A percentile compares a stretch with the other conserved stretches of the same genome.
phyloP scores from a whole-genome alignment of 2,329 filamentous ascomycete species.

The Phymatotrichopsis omnivora region DNA sequence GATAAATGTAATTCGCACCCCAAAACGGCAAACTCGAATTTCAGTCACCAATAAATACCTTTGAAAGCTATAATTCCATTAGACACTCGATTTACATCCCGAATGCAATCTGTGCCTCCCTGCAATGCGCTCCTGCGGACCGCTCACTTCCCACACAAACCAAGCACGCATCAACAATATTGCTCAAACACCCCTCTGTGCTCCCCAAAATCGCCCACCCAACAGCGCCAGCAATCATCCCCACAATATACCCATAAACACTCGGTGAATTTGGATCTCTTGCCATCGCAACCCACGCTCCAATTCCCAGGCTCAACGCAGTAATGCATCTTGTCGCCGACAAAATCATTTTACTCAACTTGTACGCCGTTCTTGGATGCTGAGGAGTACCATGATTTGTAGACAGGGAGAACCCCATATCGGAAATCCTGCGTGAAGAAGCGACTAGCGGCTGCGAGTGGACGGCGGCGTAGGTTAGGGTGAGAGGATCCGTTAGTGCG shows the following conservation, averaged over 20 bases:
- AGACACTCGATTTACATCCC: slow-evolving; percentile 42
- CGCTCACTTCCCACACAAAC: slow-evolving; percentile 93
- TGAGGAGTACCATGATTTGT: slow-evolving; percentile 39
- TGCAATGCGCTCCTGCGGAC: slow-evolving; percentile 52
- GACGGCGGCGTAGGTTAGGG: slow-evolving; percentile 85
- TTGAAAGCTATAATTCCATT: slow-evolving; percentile 50
- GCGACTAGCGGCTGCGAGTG: slow-evolving; percentile 73
- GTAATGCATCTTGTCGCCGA: slow-evolving; percentile 87
- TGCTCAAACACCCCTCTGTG: slow-evolving; percentile 78
- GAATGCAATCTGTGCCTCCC: slow-evolving; percentile 42
- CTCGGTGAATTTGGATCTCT: slow-evolving; percentile 70
- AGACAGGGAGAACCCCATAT: slow-evolving; percentile 69
- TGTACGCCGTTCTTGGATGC: slow-evolving; percentile 51
- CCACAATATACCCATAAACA: slow-evolving; percentile 89
- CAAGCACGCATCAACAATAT: slow-evolving; percentile 77
- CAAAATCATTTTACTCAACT: slow-evolving; percentile 80
- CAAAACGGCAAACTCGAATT: slow-evolving; percentile 9
- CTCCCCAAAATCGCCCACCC: slow-evolving; percentile 88
- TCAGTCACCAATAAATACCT: slow-evolving; percentile 12
- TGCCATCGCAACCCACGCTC: slow-evolving; percentile 92
- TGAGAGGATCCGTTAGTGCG: slow-evolving; percentile 79
- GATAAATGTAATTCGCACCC: not conserved
- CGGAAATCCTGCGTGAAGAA: slow-evolving; percentile 67
- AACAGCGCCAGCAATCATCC: slow-evolving; percentile 83
- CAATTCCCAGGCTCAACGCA: slow-evolving; percentile 79